Percentiles rank a stretch among this genome's conserved stretches.
Evolutionary conservation across 768 basidiomycete genomes (phyloP).

Genomic region (Nevesoporus exiguus): DNA sequence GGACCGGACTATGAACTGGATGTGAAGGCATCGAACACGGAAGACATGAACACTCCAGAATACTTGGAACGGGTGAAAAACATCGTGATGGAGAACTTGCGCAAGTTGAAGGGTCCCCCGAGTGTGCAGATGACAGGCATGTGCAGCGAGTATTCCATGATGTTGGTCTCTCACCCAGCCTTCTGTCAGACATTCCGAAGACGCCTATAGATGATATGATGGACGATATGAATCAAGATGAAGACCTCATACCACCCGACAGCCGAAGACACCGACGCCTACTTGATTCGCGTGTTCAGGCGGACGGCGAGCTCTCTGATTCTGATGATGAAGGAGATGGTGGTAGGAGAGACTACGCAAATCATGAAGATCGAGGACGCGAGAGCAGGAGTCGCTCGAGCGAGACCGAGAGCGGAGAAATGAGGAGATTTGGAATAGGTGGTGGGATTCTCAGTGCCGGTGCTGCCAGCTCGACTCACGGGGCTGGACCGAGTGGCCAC

Average conservation of each 20-base stretch:
- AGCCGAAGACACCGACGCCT: constrained; percentile 71
- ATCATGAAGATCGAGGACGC: constrained; percentile 51
- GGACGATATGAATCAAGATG: constrained; percentile 78
- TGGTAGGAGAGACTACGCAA: constrained; percentile 66
- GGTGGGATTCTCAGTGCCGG: constrained; percentile 71
- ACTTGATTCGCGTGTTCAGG: constrained; percentile 78
- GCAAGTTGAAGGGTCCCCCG: constrained; percentile 83
- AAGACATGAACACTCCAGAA: constrained; percentile 89
- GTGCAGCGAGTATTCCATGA: constrained; percentile 20
- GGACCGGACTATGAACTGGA: constrained; percentile 96
- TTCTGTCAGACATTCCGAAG: constrained; percentile 68
- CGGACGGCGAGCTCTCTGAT: constrained; percentile 88
- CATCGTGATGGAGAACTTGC: constrained; percentile 88
- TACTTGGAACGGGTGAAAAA: constrained; percentile 92
- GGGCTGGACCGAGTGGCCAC: constrained; percentile 74
- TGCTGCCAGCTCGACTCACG: constrained; percentile 52
- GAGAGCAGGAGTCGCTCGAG: constrained; percentile 40
- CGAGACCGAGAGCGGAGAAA: constrained; percentile 41
- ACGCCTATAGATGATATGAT: constrained; percentile 81
- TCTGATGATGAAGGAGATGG: constrained; percentile 98
- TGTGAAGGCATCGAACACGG: constrained; percentile 91
- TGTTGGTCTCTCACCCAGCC: neutral
- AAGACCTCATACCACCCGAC: constrained; percentile 77
- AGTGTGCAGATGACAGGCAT: constrained; percentile 88
- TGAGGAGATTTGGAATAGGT: constrained; percentile 59